Conservation (phyloP, 176 grass and related monocot species). For the Dendrocalamus sinicus region DNA sequence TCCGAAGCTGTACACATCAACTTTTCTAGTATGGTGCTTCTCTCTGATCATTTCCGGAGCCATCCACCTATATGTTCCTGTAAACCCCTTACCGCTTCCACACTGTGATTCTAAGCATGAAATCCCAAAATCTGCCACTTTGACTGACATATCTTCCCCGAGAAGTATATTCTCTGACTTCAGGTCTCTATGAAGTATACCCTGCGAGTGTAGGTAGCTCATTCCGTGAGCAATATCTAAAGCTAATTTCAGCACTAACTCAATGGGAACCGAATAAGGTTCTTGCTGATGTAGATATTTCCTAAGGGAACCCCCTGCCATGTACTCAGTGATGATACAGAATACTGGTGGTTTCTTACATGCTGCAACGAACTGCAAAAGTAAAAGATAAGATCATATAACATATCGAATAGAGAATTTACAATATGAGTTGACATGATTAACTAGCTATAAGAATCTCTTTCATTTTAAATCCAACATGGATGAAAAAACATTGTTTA, state of each 20-base stretch:
- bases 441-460: background rate
- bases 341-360: conserved; percentile 97
- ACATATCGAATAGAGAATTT: background rate
- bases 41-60: conserved; percentile 98
- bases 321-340: conserved; percentile 96
- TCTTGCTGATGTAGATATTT: conserved; percentile 96
- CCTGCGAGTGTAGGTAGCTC: conserved; percentile 89
- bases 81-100: conserved; percentile 84
- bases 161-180: conserved; percentile 99
- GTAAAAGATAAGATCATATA: conserved; percentile 19
- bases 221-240: conserved; percentile 94
- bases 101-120: conserved; percentile 95
- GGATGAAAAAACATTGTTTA: background rate
- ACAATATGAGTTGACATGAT: background rate
- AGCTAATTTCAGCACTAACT: conserved; percentile 79
- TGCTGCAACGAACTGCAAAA: conserved; percentile 89
- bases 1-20: conserved; percentile 97
- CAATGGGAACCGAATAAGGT: conserved; percentile 75
- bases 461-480: background rate
- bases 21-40: conserved; percentile 90
- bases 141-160: conserved; percentile 87
- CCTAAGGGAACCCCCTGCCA: conserved; percentile 90
- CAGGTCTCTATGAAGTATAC: conserved; percentile 94
- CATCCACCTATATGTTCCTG: conserved; percentile 97
- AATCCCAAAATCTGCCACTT: conserved; percentile 98